Evolutionary conservation across 2,329 filamentous ascomycete species (phyloP), one percentile per base, ranked within the genome.

Genomic region (Cadophora malorum): DNA sequence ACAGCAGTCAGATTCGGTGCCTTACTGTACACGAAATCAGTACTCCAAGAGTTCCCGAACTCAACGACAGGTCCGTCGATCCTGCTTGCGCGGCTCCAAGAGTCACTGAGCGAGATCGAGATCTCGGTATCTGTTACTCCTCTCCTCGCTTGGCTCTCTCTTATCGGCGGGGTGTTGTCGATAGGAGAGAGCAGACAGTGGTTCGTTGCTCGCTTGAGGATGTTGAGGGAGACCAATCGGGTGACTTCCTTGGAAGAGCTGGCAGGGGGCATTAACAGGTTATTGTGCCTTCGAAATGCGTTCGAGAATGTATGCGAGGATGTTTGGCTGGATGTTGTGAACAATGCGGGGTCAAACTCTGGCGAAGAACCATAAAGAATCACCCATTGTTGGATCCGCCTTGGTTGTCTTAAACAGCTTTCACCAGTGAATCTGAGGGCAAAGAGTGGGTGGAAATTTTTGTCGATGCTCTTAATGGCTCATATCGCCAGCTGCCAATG

Each of bases 11-110:
- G 73, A 41, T 56, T 71, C 5, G 71, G 63, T 25, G 69, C 60
- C 5, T 47, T 75, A 8, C 59, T 74, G 7, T 73, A 71, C 62
- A 62, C 71, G 58, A 73, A 73, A 68, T 63, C 67, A 3, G 68
- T 71, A 33, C 41, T 74, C 6, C 58, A 73, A 58, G 69, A 75
- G 38, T 69, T 69, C 35, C 70, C 72, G 14, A 67, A 72, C 58
- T 71, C 72, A 1, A 38, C 21, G 3, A 69, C 59, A 9, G 66
- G 71, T 21, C 38, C 68, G n/a, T 59, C 63, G 19, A 64, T 74
- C 35, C 58, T 75, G 33, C 65, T 73, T 19, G 28, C 56, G 21
- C 65, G 69, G 55, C 58, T 75, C 25, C 64, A 62, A 65, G 56
- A 67, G 45, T 47, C 67, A 4, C 21, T 72, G 8, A 31, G 49